Percentiles rank a stretch among this genome's conserved stretches.
These are phyloP conservation scores for Gyromitra esculenta DNA, from an alignment of 2,329 filamentous ascomycete species.

Conservation along the genomic window DNA sequence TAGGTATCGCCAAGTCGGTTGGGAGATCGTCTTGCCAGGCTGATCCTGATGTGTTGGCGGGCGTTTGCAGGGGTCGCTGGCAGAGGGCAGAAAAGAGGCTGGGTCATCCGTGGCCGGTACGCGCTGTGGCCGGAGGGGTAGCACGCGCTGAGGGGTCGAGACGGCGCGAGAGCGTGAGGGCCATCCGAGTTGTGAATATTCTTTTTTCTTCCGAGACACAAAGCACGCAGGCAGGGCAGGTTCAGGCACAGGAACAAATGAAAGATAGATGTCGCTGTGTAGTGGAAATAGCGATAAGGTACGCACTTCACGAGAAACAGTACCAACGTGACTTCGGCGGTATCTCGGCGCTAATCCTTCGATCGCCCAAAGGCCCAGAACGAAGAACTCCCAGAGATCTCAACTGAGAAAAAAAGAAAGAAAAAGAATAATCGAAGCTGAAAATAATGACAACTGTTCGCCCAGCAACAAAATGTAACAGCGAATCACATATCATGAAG, in stretches of 20 bases:
- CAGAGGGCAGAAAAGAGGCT: neutral
- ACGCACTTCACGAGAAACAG: slow-evolving; percentile 29
- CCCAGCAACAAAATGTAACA: slow-evolving; percentile 1
- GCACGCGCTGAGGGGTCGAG: slow-evolving; percentile 12
- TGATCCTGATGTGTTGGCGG: slow-evolving; percentile 50
- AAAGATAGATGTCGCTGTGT: slow-evolving; percentile 15
- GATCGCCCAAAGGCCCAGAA: neutral
- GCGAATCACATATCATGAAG: slow-evolving; percentile 26
- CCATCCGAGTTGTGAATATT: slow-evolving; percentile 11
- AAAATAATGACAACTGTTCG: slow-evolving; percentile 39
- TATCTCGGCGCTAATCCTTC: neutral
- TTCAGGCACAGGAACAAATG: slow-evolving; percentile 50
- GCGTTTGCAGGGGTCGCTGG: slow-evolving; percentile 31
- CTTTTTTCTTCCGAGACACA: slow-evolving; percentile 28
- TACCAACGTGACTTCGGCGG: neutral
- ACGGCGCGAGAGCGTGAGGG: slow-evolving; percentile 6
- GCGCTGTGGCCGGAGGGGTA: slow-evolving; percentile 22
- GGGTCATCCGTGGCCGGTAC: neutral
- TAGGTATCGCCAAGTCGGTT: slow-evolving; percentile 48
- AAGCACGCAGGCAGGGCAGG: slow-evolving; percentile 39
- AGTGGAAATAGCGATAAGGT: slow-evolving; percentile 27
- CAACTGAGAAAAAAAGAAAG: neutral
- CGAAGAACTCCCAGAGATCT: neutral
- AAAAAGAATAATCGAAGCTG: neutral
- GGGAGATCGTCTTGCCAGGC: slow-evolving; percentile 42